These are phyloP conservation scores for Tetracladium marchalianum DNA, from an alignment of 495 filamentous ascomycete species.

Conservation along the genomic window DNA sequence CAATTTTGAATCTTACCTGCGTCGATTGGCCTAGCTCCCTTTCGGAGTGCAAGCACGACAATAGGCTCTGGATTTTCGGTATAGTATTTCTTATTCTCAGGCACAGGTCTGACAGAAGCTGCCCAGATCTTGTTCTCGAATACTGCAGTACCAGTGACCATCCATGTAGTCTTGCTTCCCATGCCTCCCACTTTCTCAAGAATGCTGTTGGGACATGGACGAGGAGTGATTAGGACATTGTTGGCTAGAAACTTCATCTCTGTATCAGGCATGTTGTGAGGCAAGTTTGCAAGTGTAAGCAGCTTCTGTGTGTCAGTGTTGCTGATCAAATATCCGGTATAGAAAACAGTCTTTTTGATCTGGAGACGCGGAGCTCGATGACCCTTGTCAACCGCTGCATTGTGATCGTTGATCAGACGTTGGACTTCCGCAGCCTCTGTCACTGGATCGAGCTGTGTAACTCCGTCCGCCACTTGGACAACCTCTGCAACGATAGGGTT, in stretches of 20 bases:
- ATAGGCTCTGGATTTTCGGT: constrained; percentile 65
- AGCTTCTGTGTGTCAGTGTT: constrained; percentile 58
- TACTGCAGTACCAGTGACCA: constrained; percentile 63
- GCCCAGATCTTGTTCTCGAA: constrained; percentile 83
- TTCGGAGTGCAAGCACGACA: constrained; percentile 66
- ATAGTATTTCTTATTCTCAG: constrained; percentile 50
- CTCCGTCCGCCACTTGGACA: constrained; percentile 72
- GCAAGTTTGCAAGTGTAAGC: constrained; percentile 53
- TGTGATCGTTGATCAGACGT: constrained; percentile 82
- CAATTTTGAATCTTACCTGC: constrained; percentile 77
- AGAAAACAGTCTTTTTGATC: constrained; percentile 83
- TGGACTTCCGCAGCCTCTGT: constrained; percentile 79
- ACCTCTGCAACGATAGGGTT: constrained; percentile 68
- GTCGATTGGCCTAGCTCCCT: constrained; percentile 65
- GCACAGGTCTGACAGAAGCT: constrained; percentile 63
- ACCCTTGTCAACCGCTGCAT: constrained; percentile 36
- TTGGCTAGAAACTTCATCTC: constrained; percentile 81
- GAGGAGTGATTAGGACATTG: constrained; percentile 78
- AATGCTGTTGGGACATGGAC: constrained; percentile 54
- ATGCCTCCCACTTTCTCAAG: constrained; percentile 78
- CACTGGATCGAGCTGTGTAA: constrained; percentile 69
- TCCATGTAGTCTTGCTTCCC: constrained; percentile 71
- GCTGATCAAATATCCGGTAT: constrained; percentile 85
- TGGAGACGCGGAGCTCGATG: constrained; percentile 32
- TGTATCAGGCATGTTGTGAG: constrained; percentile 41